phyloP scores from a whole-genome alignment of 208 protist genomes.

The Phytomonas francai region DNA sequence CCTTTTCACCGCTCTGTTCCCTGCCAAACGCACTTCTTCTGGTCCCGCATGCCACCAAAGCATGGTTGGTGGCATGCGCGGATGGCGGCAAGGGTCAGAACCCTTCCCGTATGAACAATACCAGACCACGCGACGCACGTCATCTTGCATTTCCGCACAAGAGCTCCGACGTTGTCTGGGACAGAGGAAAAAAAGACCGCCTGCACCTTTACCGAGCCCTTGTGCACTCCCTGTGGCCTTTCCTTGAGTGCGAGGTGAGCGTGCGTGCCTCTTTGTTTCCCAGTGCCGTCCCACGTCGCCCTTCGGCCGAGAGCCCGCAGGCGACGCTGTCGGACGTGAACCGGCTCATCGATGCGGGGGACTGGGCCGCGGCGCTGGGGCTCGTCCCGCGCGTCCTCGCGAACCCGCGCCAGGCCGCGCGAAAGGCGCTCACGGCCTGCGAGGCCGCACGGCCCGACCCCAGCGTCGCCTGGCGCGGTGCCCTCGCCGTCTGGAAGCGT shows the following conservation, averaged over 20 bases:
- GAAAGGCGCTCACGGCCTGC: conserved; percentile 34
- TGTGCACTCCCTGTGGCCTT: neutral
- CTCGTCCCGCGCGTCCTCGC: neutral
- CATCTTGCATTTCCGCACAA: neutral
- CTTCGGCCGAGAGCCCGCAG: neutral
- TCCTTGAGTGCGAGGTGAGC: neutral
- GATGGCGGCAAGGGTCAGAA: neutral
- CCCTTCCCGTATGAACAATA: neutral
- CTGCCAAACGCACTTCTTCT: neutral
- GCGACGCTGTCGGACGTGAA: conserved; percentile 15
- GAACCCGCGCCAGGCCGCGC: conserved; percentile 1
- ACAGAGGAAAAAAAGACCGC: neutral
- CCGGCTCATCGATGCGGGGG: conserved; percentile 26
- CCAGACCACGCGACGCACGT: neutral
- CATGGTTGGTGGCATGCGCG: neutral
- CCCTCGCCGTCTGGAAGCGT: conserved; percentile 18
- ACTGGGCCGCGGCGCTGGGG: conserved; percentile 43
- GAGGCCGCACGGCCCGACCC: conserved; percentile 9
- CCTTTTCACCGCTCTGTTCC: neutral
- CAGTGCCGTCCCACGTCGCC: neutral
- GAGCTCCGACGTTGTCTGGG: neutral
- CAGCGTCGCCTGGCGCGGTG: conserved; percentile 18
- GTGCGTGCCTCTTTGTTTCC: neutral
- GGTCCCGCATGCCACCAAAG: neutral
- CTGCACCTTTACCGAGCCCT: neutral